Base-by-base conservation (phyloP, 176 grass and related monocot genomes). In the Musa troglodytarum region DNA sequence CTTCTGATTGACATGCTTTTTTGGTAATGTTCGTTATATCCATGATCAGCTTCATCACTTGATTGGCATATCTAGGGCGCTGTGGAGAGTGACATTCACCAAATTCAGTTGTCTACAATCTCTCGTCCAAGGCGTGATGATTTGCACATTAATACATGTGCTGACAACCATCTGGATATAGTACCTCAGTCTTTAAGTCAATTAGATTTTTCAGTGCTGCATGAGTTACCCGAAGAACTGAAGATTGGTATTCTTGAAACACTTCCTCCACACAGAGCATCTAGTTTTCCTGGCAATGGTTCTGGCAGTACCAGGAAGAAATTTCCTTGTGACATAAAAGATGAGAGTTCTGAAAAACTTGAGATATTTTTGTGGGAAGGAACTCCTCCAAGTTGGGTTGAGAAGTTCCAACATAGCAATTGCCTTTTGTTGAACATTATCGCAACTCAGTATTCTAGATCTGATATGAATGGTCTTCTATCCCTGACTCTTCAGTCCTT, bases 331-430 rank as follows among this genome's bases (percentile, higher is more conserved):
- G 8, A 34, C 20, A 10, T 13, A 24, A 34, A 68, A 24, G 22
- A 56, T 74, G 15, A 74, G 24, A 56, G 57, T 55, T 17, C 14
- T 57, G 52, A 10, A 74, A 28, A 56, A 17, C 10, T 12, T 55
- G 55, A 55, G 2, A 54, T 57, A 53, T 25, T 22, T 55, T 22
- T 74, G 3, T 74, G 72, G 72, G 56, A 23, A 11, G 72, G 72
- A 74, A 57, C 72, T 29, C 72, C 72, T 74, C 72, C 72, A 57
- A 74, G 8, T 74, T 74, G 72, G 72, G 72, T 74, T n/a, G 52
- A 56, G 53, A 74, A 34, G 14, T 74, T 74, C 53, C 21, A 26
- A 23, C 11, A 17, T 28, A 74, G 52, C 50, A 74, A 21, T 55
- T 74, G 72, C 55, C 29, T 24, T 9, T 25, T 74, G 21, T 74